Evolutionary conservation across 2,329 filamentous ascomycete genomes (phyloP).

Genomic region (Nothopassalora personata): DNA sequence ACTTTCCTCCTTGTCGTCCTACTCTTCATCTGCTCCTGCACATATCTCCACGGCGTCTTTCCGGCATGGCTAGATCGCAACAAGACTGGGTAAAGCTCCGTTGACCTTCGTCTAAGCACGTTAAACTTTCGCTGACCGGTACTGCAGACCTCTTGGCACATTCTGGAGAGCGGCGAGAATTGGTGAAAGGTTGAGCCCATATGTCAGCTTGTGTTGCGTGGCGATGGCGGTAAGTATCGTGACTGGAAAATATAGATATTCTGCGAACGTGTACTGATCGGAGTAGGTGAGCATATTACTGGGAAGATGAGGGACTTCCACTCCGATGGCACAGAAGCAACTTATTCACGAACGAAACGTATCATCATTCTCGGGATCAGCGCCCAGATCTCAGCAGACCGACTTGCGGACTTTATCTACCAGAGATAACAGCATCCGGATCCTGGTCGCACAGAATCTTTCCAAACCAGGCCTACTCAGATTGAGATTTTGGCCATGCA

Average conservation of each 20-base stretch:
- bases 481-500: background rate
- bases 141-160: conserved; percentile 54
- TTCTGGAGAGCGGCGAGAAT: conserved; percentile 96
- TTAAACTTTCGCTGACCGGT: conserved; percentile 1
- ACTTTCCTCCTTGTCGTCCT: conserved; percentile 91
- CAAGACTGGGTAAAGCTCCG: conserved; percentile 70
- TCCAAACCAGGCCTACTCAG: background rate
- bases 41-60: conserved; percentile 86
- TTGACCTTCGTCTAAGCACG: background rate
- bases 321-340: too few relatives aligned
- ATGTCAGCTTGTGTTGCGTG: conserved; percentile 89
- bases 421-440: background rate
- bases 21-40: conserved; percentile 90
- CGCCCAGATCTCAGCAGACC: background rate
- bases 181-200: conserved; percentile 88
- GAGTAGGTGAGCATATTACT: background rate
- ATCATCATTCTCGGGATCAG: background rate
- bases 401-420: background rate
- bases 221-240: conserved; percentile 73
- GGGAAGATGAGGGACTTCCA: background rate
- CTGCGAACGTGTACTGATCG: background rate
- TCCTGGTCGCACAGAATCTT: background rate
- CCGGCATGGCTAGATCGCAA: conserved; percentile 87
- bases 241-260: background rate
- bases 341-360: too few relatives aligned